Evolutionary conservation across 805 yeast species (phyloP), one percentile per base, ranked within the genome.

Genomic region (Candida piceae): DNA sequence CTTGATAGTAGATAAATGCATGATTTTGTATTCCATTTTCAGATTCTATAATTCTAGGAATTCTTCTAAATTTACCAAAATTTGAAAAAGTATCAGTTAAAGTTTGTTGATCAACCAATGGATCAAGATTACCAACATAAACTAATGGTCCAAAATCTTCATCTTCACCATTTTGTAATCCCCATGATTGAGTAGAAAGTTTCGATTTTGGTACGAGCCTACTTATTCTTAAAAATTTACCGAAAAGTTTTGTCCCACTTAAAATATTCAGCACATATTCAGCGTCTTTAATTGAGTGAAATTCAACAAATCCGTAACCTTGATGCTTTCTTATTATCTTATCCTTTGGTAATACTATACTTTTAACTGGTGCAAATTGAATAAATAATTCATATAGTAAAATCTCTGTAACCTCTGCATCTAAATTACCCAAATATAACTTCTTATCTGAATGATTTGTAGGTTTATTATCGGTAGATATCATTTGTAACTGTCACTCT

Each of bases 231-330:
- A n/a, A n/a, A n/a, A 71, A 63, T 48, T 80, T 75, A 2, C 80
- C 84, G 53, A 57, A 84, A 31, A 89, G 58, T 26, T 74, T 62
- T 2, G 78, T 62, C 6, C 87, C 88, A 40, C 71, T 65, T 53
- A 85, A 56, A 1, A 84, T 58, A 40, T 73, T 69, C 24, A 72
- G 58, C 1, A 79, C 85, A 55, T 88, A 90, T 7, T 78, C 81
- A 0, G 83, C 81, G 48, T 87, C 96, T 15, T 61, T 66, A 3
- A 63, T 60, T 12, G 67, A 63, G 34, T 64, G 60, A 50, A 84
- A 80, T 53, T 85, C 93, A 1, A 84, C 82, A 61, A 93, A 90
- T 8, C 95, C 97, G 63, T 69, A 90, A 5, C 97, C 97, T 51
- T 83, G 94, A 50, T 84, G 88, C 1, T 72, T 64, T 41, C 74